Evolutionary conservation across 192 early-diverging fungal species (phyloP), one percentile per base, ranked within the genome.

Genomic region (Coemansia sp.): DNA sequence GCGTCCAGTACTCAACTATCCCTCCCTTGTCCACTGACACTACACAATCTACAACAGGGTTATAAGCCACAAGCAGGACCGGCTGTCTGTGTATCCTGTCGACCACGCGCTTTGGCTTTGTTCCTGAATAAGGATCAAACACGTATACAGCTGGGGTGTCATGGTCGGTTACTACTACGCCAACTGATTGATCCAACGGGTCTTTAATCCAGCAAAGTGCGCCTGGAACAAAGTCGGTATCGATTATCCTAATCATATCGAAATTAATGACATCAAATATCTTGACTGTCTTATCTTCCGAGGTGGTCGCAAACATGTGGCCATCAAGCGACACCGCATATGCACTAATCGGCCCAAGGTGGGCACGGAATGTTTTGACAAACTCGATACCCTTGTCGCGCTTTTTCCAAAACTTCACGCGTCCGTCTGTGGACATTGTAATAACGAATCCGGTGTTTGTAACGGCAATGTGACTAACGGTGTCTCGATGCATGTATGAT

Each of bases 401-500:
- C 84, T 97, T 98, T 75, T 99, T 98, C 98, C 98, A 99, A 62
- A 98, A 99, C 78, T 99, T 99, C 15, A 99, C 88, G 67, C 97
- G 96, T 2, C 98, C 98, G 78, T 99, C 95, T 0, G 90, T 83
- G 0, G 96, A 98, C 0, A 94, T 92, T 4, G 98, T 99, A 45
- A 99, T 88, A 35, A 99, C 77, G 78, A 97, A 99, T 63, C 96
- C 95, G 7, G 90, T 94, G 65, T 76, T 84, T 26, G 94, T 90
- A 16, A 92, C 86, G 2, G 84, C 84, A 5, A 95, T 88, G 69
- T 88, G 89, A 62, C 92, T 94, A 43, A 99, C 83, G 2, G 85
- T 81, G 71, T 98, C 95, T 26, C 96, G 87, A 68, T 99, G 98
- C 98, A 99, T 99, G 63, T 95, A 93, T 66, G 91, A 93, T 48